These are phyloP conservation scores for Aureobasidium leucospermi DNA, from an alignment of 2,329 filamentous ascomycete genomes.

Conservation along the genomic window DNA sequence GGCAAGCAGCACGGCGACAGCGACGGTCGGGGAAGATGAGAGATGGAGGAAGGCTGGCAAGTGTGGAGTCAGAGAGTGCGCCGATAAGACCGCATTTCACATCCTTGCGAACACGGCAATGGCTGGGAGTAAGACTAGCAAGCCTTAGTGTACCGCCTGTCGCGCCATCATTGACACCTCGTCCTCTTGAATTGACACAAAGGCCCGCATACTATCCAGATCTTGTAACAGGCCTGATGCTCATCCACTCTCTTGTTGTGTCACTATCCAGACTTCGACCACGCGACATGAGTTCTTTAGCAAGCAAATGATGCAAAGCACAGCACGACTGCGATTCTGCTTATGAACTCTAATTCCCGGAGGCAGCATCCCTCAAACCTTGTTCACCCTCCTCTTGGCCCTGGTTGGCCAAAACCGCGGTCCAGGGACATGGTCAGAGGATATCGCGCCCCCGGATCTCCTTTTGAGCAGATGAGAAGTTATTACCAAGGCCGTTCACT, in stretches of 20 bases:
- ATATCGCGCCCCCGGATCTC: slow-evolving; percentile 3
- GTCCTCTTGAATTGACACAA: slow-evolving; percentile 1
- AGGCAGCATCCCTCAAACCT: slow-evolving; percentile 9
- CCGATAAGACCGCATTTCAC: slow-evolving; percentile 6
- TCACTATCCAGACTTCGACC: not conserved
- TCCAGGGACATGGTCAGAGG: slow-evolving; percentile 8
- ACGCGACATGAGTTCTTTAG: not conserved
- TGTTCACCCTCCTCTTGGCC: not conserved
- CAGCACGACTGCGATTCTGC: not conserved
- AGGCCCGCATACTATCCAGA: not conserved
- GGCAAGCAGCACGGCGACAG: slow-evolving; percentile 3
- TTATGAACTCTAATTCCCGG: slow-evolving; percentile 8
- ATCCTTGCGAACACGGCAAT: slow-evolving; percentile 10
- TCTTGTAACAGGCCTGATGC: not conserved
- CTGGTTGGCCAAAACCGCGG: slow-evolving; percentile 5
- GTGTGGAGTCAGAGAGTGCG: slow-evolving; percentile 5
- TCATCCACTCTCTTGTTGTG: not conserved
- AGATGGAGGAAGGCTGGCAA: slow-evolving; percentile 12
- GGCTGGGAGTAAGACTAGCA: slow-evolving; percentile 11
- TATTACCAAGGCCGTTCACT: not conserved
- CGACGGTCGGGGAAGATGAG: slow-evolving; percentile 2
- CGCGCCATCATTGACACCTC: slow-evolving; percentile 10
- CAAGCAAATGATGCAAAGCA: not conserved
- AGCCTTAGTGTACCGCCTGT: slow-evolving; percentile 8
- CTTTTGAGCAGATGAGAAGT: not conserved